phyloP scores from a whole-genome alignment of 106 monocot species.

The Dioscorea dumetorum region DNA sequence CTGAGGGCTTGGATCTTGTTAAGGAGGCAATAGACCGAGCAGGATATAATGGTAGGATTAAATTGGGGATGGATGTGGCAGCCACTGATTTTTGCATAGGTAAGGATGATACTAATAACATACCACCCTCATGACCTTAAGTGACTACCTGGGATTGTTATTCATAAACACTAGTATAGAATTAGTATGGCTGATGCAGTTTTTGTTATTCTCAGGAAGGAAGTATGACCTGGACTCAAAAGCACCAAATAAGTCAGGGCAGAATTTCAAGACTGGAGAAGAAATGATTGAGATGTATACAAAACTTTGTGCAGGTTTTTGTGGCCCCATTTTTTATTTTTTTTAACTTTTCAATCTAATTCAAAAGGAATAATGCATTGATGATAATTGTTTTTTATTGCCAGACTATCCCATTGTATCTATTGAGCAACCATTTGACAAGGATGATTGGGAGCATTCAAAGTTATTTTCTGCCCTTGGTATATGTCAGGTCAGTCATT shows the following conservation, averaged over 20 bases:
- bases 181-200: too few species aligned
- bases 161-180: too few species aligned
- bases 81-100: constrained; percentile 88
- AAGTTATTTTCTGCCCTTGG: constrained; percentile 64
- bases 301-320: constrained; percentile 69
- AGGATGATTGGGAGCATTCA: constrained; percentile 90
- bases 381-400: background rate
- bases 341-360: background rate
- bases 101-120: constrained; percentile 12
- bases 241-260: constrained; percentile 63
- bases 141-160: too few species aligned
- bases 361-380: background rate
- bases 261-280: constrained; percentile 85
- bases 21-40: constrained; percentile 87
- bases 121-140: background rate
- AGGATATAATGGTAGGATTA: constrained; percentile 84
- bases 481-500: constrained; percentile 64
- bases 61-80: constrained; percentile 74
- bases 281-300: constrained; percentile 88
- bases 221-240: constrained; percentile 92
- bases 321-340: constrained; percentile 1
- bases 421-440: constrained; percentile 92
- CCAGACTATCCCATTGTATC: constrained; percentile 82
- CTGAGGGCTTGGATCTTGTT: constrained; percentile 83
- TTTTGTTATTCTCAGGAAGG: constrained; percentile 45